phyloP scores from a whole-genome alignment of 148 eudicot genomes.

The Rhododendron molle region DNA sequence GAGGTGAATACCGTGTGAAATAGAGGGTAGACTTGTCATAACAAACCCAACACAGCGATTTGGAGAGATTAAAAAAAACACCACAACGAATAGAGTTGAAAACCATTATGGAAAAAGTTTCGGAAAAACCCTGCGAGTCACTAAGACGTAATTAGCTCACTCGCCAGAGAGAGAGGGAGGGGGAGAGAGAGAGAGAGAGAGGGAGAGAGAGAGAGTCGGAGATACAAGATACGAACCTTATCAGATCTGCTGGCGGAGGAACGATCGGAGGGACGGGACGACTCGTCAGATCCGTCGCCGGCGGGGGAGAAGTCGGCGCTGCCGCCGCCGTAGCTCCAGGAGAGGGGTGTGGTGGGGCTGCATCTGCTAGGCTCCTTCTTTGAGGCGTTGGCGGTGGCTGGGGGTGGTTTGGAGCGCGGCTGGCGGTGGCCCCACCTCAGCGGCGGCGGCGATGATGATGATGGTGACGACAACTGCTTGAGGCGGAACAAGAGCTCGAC shows the following conservation, averaged over 20 bases:
- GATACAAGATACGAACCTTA: conserved; percentile 20
- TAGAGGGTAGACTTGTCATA: no score
- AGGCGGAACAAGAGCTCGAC: conserved; percentile 30
- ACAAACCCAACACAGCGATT: no score
- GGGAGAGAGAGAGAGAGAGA: no score
- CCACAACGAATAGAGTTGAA: no score
- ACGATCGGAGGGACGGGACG: conserved; percentile 22
- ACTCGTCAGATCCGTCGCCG: conserved; percentile 34
- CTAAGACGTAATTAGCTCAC: neutral
- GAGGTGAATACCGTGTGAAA: no score
- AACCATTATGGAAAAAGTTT: neutral
- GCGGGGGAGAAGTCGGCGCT: conserved; percentile 17
- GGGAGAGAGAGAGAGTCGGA: no score
- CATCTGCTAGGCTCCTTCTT: conserved; percentile 17
- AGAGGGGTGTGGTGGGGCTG: conserved; percentile 46
- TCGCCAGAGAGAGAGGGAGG: neutral
- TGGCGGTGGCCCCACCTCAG: conserved; percentile 29
- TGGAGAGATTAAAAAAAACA: no score
- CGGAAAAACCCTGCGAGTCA: neutral
- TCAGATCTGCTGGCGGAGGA: conserved; percentile 29
- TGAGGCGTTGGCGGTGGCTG: neutral
- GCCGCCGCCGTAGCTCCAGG: conserved; percentile 31
- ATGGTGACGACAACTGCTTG: conserved; percentile 11
- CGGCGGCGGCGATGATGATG: conserved; percentile 5
- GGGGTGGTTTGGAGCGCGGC: conserved; percentile 14